Conservation (phyloP, 2,329 filamentous ascomycete genomes). For the Cladosporium phlei region DNA sequence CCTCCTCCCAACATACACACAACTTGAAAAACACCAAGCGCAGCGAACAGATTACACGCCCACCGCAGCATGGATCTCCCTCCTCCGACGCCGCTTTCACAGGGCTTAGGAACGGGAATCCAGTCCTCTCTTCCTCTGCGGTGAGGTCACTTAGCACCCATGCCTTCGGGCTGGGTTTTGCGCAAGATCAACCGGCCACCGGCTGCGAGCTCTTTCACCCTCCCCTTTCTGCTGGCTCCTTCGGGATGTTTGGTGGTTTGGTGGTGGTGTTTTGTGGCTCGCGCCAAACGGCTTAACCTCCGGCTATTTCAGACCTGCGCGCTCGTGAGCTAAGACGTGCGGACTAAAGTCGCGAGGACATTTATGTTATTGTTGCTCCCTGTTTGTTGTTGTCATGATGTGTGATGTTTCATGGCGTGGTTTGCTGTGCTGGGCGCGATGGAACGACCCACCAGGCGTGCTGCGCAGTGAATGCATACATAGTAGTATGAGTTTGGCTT, state of each 20-base stretch:
- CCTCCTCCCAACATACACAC: conserved; percentile 10
- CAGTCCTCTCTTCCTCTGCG: conserved; percentile 22
- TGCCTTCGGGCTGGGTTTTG: conserved; percentile 11
- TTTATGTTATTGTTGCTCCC: background rate
- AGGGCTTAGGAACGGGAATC: background rate
- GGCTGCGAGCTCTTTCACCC: background rate
- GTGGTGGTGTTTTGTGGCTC: conserved; percentile 4
- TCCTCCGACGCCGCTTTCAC: background rate
- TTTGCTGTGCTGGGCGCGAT: too few relatives aligned
- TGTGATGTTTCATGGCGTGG: too few relatives aligned
- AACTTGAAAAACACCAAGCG: too few relatives aligned
- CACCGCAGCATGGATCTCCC: conserved; percentile 24
- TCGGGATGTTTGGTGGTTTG: too few relatives aligned
- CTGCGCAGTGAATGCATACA: too few relatives aligned
- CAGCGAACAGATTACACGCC: conserved; percentile 32
- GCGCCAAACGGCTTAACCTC: conserved; percentile 14
- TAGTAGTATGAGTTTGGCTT: too few relatives aligned
- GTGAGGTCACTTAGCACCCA: conserved; percentile 28
- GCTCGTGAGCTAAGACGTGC: conserved; percentile 24
- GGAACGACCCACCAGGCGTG: too few relatives aligned
- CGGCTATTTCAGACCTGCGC: conserved; percentile 32
- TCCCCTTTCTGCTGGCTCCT: too few relatives aligned
- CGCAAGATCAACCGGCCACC: conserved; percentile 18
- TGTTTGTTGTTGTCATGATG: too few relatives aligned
- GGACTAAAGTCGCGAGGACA: conserved; percentile 33